phyloP scores from a whole-genome alignment of 768 basidiomycete genomes.

The Trametes meyenii region DNA sequence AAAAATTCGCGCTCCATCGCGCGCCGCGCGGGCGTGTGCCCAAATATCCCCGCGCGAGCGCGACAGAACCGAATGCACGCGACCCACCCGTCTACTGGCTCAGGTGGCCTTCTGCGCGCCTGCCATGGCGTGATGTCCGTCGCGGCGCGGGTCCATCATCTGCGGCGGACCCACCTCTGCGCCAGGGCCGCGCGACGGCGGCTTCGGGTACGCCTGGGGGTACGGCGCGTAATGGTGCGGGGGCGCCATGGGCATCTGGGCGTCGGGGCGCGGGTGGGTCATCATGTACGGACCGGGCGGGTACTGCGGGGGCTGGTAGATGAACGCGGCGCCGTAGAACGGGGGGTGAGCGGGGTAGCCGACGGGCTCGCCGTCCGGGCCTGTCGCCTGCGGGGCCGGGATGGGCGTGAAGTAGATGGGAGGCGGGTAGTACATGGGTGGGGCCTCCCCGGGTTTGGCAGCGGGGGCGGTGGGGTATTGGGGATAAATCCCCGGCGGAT shows the following conservation, averaged over 20 bases:
- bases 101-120: constrained; percentile 3
- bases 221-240: constrained; percentile 42
- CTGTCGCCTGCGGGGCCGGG: constrained; percentile 44
- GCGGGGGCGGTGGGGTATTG: constrained; percentile 50
- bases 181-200: constrained; percentile 37
- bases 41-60: background rate
- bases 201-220: constrained; percentile 43
- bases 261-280: constrained; percentile 33
- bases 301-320: constrained; percentile 41
- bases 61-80: background rate
- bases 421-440: constrained; percentile 52
- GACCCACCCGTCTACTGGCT: background rate
- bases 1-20: too few species aligned
- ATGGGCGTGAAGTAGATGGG: constrained; percentile 45
- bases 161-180: constrained; percentile 23
- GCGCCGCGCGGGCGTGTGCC: constrained; percentile 1
- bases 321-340: constrained; percentile 51
- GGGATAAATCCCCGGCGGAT: constrained; percentile 56
- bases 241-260: constrained; percentile 13
- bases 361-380: constrained; percentile 46
- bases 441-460: constrained; percentile 52
- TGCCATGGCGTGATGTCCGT: constrained; percentile 9
- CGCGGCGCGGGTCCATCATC: constrained; percentile 21
- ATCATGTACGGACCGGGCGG: constrained; percentile 50
- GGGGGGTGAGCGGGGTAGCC: constrained; percentile 43